Evolutionary conservation across 306 rosid species (phyloP).

Genomic region (Begonia peltatifolia): DNA sequence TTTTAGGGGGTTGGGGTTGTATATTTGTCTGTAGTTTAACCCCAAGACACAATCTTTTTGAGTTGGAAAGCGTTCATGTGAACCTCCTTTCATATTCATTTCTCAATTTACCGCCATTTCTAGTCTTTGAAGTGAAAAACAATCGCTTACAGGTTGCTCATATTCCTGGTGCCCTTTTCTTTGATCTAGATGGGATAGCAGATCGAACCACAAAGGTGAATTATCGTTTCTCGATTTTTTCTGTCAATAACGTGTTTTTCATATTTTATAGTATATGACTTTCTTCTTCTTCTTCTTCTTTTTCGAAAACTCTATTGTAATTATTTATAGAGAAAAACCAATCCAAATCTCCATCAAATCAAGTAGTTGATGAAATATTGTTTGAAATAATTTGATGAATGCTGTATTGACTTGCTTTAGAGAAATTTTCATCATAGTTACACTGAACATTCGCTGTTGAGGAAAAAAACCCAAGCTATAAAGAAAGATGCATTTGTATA

Average conservation of each 20-base stretch:
- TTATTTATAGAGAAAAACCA: background rate
- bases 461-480: no score
- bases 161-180: slow-evolving; percentile 95
- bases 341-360: no score
- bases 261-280: background rate
- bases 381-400: background rate
- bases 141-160: slow-evolving; percentile 74
- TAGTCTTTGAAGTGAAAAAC: background rate
- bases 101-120: background rate
- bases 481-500: background rate
- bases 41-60: no score
- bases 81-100: background rate
- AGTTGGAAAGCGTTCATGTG: no score
- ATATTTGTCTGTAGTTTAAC: no score
- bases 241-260: background rate
- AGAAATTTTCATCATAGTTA: no score
- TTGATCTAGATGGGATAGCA: slow-evolving; percentile 87
- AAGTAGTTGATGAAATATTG: background rate
- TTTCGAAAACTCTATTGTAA: background rate
- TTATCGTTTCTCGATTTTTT: slow-evolving; percentile 9
- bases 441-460: no score
- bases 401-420: no score
- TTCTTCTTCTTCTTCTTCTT: background rate
- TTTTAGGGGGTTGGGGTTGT: no score
- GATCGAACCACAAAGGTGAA: slow-evolving; percentile 63